A percentile compares a stretch with the other conserved stretches of the same genome.
phyloP scores from a whole-genome alignment of 768 basidiomycete species.

The Russula earlei region DNA sequence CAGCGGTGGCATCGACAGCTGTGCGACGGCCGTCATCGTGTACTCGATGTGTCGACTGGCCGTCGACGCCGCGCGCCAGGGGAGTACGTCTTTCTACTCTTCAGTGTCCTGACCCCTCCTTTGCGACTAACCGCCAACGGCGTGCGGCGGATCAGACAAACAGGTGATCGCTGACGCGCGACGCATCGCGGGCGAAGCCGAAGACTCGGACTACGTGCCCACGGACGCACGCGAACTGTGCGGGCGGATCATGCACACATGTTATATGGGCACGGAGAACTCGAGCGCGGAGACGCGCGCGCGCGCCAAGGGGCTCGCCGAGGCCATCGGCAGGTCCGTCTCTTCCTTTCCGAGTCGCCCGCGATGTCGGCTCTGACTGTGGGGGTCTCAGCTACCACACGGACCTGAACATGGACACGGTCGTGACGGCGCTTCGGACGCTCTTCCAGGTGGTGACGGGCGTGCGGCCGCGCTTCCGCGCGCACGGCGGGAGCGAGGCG shows the following conservation, averaged over 20 bases:
- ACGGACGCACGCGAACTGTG: constrained; percentile 83
- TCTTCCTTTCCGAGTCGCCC: background rate
- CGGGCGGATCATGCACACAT: constrained; percentile 86
- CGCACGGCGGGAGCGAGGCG: constrained; percentile 74
- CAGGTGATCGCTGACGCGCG: constrained; percentile 89
- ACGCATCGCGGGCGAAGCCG: constrained; percentile 77
- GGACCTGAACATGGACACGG: constrained; percentile 91
- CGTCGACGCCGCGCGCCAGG: constrained; percentile 59
- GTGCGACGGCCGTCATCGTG: constrained; percentile 92
- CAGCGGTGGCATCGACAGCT: constrained; percentile 95
- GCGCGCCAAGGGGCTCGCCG: constrained; percentile 78
- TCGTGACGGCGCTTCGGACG: constrained; percentile 76
- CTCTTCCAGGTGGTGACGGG: constrained; percentile 81
- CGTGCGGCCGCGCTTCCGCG: constrained; percentile 62
- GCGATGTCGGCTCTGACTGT: no score
- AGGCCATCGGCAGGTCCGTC: constrained; percentile 87
- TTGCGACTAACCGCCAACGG: background rate
- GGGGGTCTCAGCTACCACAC: constrained; percentile 64
- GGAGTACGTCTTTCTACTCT: constrained; percentile 41
- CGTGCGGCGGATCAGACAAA: constrained; percentile 34
- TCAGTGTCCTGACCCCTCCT: background rate
- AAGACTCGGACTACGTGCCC: constrained; percentile 75
- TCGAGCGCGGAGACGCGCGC: constrained; percentile 79
- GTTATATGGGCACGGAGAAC: constrained; percentile 99
- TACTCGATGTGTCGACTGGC: constrained; percentile 95